Evolutionary conservation across 805 yeast species (phyloP), one percentile per base, ranked within the genome.

Genomic region (Ogataea degrootiae): DNA sequence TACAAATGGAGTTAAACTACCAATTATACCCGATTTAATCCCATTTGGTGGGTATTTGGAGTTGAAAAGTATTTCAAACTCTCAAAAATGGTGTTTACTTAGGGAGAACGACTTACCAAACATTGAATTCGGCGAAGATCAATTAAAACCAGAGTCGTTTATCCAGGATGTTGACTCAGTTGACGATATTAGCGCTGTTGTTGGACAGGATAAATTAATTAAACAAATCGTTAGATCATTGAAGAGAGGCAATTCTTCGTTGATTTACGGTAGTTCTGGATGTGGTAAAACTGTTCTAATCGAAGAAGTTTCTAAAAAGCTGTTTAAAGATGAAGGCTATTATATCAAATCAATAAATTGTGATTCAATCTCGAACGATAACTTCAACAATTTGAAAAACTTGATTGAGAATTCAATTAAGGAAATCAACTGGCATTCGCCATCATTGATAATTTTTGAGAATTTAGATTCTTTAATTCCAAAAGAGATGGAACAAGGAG

Each of bases 191-290:
- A 33, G n/a, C 12, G 42, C 39, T 2, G 75, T 81, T 4, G 77
- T 85, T 37, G 96, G 94, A 0, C 71, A 82, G 40, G 83, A 80
- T 29, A 56, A 65, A 3, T 57, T 71, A 6, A 54, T 83, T 11
- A 65, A 61, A 0, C 66, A 68, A 4, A 56, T 81, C 11, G 54
- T 66, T 6, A 71, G 70, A 7, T 60, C 74, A 0, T 56, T 82
- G 3, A 58, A 70, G 6, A 63, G 74, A 37, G 55, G 56, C 16
- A 61, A 74, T 7, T 87, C 92, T 2, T 69, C 81, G 0, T 66
- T 89, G 45, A 58, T 91, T 0, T 75, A 80, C 54, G 98, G 97
- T 0, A 67, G 82, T 21, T 70, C 87, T 1, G 97, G 97, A 0
- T 77, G 88, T 51, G 98, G 98, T 0, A 92, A 92, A 61, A 70